Conservation (phyloP, 768 basidiomycete genomes). For the Symmetrospora coprosmae region DNA sequence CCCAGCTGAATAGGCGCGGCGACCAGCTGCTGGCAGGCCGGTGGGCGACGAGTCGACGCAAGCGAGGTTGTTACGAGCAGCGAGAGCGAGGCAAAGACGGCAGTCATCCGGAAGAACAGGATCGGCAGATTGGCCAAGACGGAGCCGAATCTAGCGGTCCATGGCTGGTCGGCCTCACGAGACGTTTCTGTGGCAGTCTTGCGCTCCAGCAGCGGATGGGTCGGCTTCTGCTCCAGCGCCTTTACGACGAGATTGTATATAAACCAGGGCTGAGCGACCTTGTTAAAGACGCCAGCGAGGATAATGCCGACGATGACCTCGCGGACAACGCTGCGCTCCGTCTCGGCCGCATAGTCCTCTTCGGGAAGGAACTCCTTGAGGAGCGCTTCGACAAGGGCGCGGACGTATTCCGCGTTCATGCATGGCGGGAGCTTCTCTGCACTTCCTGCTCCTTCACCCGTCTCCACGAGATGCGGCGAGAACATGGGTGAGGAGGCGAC, state of each 20-base stretch:
- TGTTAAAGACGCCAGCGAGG: conserved; percentile 46
- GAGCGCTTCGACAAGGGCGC: conserved; percentile 62
- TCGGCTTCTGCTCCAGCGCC: conserved; percentile 41
- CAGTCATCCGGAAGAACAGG: conserved; percentile 16
- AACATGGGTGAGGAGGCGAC: conserved; percentile 35
- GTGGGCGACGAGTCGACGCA: conserved; percentile 37
- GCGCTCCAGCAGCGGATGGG: background rate
- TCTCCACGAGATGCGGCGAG: background rate
- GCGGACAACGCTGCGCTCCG: conserved; percentile 66
- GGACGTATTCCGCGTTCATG: conserved; percentile 44
- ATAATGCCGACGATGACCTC: conserved; percentile 71
- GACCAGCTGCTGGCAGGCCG: no score
- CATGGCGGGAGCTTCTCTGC: conserved; percentile 43
- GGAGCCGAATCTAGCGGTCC: background rate
- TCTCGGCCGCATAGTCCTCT: conserved; percentile 62
- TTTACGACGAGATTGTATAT: conserved; percentile 57
- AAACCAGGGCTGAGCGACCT: conserved; percentile 79
- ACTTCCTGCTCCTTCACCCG: conserved; percentile 47
- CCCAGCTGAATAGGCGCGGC: background rate
- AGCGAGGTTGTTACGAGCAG: conserved; percentile 33
- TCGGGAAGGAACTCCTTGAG: conserved; percentile 58
- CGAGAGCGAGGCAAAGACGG: conserved; percentile 30
- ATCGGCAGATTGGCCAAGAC: background rate
- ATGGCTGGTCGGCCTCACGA: background rate
- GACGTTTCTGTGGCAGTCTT: background rate